phyloP scores from a whole-genome alignment of 164 flowering plant genomes.

The Akebia trifoliata region DNA sequence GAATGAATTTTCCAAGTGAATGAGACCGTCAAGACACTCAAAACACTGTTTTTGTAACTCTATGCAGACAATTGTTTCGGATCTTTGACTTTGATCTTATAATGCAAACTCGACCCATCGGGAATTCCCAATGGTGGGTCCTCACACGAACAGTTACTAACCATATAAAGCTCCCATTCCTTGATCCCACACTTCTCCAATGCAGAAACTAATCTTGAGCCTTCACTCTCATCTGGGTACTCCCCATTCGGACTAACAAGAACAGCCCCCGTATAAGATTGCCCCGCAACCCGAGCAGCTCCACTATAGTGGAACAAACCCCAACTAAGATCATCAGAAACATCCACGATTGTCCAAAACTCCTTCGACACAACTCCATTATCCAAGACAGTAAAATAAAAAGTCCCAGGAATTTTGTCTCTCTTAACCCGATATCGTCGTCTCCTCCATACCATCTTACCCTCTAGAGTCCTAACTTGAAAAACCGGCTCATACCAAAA shows the following conservation, averaged over 20 bases:
- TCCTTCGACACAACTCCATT: constrained; percentile 98
- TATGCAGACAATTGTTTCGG: neutral
- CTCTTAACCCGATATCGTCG: constrained; percentile 79
- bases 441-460: constrained; percentile 81
- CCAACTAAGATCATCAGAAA: constrained; percentile 80
- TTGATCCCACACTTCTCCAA: constrained; percentile 70
- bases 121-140: constrained; percentile 32
- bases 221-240: constrained; percentile 47
- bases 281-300: constrained; percentile 92
- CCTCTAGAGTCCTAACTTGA: constrained; percentile 76
- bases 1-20: no score
- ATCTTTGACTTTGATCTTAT: constrained; percentile 11
- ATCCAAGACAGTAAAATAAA: constrained; percentile 78
- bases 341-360: constrained; percentile 91
- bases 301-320: constrained; percentile 89
- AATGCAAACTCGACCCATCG: constrained; percentile 33
- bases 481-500: constrained; percentile 99
- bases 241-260: constrained; percentile 78
- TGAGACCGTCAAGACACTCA: neutral
- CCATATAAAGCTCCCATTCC: constrained; percentile 78
- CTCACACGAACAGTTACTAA: constrained; percentile 63
- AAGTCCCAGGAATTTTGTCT: constrained; percentile 64
- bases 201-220: constrained; percentile 43
- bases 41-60: neutral
- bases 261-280: constrained; percentile 93